A percentile compares a stretch with the other conserved stretches of the same genome.
These are phyloP conservation scores for Cryptosporidium sp. DNA, from an alignment of 169 alveolate genomes.

Conservation along the genomic window DNA sequence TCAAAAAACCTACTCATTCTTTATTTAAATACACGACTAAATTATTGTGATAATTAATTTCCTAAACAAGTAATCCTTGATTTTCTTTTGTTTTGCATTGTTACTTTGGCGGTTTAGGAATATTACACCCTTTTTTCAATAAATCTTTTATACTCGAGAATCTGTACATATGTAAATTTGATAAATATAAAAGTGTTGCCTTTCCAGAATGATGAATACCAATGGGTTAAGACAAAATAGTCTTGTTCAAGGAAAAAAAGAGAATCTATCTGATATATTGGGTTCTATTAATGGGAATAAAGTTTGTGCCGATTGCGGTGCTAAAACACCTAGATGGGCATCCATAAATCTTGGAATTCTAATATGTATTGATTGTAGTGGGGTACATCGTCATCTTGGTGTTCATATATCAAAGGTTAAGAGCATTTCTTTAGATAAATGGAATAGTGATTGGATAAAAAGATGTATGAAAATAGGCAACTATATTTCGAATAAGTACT, in stretches of 20 bases:
- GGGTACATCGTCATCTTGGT: slow-evolving; percentile 95
- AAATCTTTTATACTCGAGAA: slow-evolving; percentile 4
- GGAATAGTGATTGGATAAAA: slow-evolving; percentile 88
- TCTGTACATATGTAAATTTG: slow-evolving; percentile 7
- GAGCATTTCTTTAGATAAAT: slow-evolving; percentile 93
- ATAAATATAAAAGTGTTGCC: background rate
- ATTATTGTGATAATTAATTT: background rate
- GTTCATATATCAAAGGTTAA: slow-evolving; percentile 94
- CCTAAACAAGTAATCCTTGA: background rate
- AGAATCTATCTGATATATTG: slow-evolving; percentile 30
- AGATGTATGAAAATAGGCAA: slow-evolving; percentile 81
- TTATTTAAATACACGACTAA: background rate
- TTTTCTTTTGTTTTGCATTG: background rate
- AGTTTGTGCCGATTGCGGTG: slow-evolving; percentile 96
- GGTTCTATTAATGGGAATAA: slow-evolving; percentile 86
- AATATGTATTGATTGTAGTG: slow-evolving; percentile 96
- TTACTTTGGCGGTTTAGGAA: background rate
- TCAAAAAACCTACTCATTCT: background rate
- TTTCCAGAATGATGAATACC: slow-evolving; percentile 12
- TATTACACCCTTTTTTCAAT: background rate
- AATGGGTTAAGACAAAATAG: slow-evolving; percentile 17
- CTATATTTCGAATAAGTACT: slow-evolving; percentile 81
- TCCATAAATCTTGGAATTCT: slow-evolving; percentile 93
- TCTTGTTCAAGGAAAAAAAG: slow-evolving; percentile 8
- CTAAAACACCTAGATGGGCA: slow-evolving; percentile 96